Conservation (phyloP, 768 basidiomycete genomes). For the Termitomyces sp. region DNA sequence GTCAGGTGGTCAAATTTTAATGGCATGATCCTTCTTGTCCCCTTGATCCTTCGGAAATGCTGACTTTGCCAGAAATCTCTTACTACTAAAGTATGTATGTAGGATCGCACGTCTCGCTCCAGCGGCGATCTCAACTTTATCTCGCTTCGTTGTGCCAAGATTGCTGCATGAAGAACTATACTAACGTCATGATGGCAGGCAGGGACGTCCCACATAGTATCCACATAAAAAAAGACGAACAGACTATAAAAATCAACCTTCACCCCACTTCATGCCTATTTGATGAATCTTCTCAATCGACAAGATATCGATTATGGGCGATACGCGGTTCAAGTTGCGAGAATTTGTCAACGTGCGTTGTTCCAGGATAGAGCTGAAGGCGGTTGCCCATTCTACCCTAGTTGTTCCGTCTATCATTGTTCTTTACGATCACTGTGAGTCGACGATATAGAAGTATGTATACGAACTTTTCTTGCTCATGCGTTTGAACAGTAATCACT, state of each 20-base stretch:
- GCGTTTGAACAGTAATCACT: slow-evolving; percentile 19
- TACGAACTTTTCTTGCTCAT: background rate
- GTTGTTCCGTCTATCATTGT: slow-evolving; percentile 16
- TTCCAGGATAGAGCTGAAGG: background rate
- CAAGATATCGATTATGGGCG: background rate
- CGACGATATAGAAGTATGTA: background rate
- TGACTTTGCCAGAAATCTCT: background rate
- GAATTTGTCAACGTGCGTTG: slow-evolving; percentile 18
- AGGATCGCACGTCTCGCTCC: background rate
- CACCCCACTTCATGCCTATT: background rate
- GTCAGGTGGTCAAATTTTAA: background rate
- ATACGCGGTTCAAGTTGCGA: slow-evolving; percentile 10
- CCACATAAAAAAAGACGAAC: background rate
- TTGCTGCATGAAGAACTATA: background rate
- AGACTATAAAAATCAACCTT: background rate
- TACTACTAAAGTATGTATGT: background rate
- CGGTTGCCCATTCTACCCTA: background rate
- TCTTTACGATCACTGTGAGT: slow-evolving; percentile 22
- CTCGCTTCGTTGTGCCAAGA: background rate
- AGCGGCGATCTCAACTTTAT: slow-evolving; percentile 4
- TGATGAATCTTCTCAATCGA: background rate
- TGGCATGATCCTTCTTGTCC: background rate
- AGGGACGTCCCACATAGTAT: background rate
- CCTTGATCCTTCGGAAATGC: background rate
- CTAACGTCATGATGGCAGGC: background rate